phyloP scores from a whole-genome alignment of 2,329 filamentous ascomycete species.

The Fusarium sacchari region DNA sequence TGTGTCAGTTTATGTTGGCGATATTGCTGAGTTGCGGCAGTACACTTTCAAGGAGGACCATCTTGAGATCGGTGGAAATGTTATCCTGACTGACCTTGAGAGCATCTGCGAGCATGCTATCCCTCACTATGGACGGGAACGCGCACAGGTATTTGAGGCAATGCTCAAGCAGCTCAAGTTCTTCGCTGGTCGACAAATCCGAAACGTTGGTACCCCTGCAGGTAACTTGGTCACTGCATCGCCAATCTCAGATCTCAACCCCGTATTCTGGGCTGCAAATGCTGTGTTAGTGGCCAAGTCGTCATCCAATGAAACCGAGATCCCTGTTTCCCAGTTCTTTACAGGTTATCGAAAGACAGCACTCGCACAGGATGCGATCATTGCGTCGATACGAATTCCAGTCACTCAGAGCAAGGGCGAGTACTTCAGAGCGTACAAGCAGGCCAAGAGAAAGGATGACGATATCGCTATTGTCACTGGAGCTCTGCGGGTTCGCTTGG shows the following conservation, averaged over 20 bases:
- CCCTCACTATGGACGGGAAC: constrained; percentile 76
- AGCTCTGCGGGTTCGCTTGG: constrained; percentile 79
- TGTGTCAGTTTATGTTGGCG: constrained; percentile 90
- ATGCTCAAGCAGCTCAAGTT: constrained; percentile 94
- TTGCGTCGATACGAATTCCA: constrained; percentile 88
- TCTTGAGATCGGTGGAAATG: constrained; percentile 92
- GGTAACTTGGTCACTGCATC: constrained; percentile 95
- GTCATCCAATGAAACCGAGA: constrained; percentile 75
- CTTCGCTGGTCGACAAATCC: constrained; percentile 94
- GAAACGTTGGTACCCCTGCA: constrained; percentile 96
- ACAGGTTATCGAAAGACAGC: constrained; percentile 89
- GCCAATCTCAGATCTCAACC: constrained; percentile 96
- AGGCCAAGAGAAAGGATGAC: constrained; percentile 96
- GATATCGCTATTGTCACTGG: constrained; percentile 98
- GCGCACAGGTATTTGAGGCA: constrained; percentile 84
- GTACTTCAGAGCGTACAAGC: constrained; percentile 91
- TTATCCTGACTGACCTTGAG: constrained; percentile 91
- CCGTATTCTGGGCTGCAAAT: constrained; percentile 89
- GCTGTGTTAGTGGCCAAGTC: constrained; percentile 85
- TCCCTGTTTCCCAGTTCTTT: constrained; percentile 95
- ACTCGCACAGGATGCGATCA: constrained; percentile 81
- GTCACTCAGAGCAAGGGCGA: constrained; percentile 79
- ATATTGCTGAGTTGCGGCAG: constrained; percentile 88
- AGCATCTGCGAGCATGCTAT: constrained; percentile 82
- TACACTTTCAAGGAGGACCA: constrained; percentile 82